Conservation (phyloP, 2,329 filamentous ascomycete genomes). For the Aspergillus puulaauensis region DNA sequence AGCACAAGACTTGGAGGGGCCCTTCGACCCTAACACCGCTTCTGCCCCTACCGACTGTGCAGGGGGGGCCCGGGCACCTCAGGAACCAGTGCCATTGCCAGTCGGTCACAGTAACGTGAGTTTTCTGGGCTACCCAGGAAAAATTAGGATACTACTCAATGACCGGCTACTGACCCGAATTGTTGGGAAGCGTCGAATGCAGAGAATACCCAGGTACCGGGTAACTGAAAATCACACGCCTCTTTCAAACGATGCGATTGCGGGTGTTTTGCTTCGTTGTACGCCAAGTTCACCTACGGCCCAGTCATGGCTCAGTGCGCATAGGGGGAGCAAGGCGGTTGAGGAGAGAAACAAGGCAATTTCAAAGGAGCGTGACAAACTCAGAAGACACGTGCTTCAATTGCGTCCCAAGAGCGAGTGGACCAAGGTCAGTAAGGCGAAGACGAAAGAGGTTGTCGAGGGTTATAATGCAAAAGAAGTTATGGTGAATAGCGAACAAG, state of each 20-base stretch:
- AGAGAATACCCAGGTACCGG: constrained; percentile 5
- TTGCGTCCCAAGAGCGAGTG: constrained; percentile 8
- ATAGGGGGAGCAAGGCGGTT: constrained; percentile 11
- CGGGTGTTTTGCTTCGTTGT: constrained; percentile 17
- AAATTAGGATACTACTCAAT: neutral
- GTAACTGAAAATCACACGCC: neutral
- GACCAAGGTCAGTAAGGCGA: neutral
- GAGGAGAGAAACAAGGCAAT: constrained; percentile 1
- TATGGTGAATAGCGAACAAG: neutral
- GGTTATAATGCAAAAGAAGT: no score
- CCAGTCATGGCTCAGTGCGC: constrained; percentile 20
- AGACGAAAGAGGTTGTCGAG: neutral
- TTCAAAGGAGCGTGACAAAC: constrained; percentile 3
- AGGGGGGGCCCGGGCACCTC: no score
- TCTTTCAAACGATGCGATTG: constrained; percentile 18
- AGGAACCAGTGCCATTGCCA: neutral
- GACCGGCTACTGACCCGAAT: neutral
- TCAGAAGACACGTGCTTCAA: constrained; percentile 10
- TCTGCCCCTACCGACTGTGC: neutral
- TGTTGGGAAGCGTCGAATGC: neutral
- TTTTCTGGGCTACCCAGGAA: neutral
- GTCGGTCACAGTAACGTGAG: neutral
- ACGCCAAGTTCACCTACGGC: constrained; percentile 20
- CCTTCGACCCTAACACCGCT: neutral
- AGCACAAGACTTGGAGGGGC: constrained; percentile 7